Conservation (phyloP, 2,329 filamentous ascomycete genomes). For the Rutstroemia sp. region DNA sequence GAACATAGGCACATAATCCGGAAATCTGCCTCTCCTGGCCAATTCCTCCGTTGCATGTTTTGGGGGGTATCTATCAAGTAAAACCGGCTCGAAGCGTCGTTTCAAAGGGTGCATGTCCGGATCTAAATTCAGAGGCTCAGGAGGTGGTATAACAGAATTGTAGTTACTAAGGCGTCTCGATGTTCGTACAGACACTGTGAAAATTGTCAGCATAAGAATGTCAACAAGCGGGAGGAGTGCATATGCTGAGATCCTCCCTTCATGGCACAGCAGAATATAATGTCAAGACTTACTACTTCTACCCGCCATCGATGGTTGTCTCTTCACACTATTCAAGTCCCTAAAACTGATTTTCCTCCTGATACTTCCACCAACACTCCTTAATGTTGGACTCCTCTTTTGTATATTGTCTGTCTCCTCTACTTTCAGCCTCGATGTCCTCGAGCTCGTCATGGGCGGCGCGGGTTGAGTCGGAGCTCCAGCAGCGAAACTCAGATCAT, state of each 20-base stretch:
- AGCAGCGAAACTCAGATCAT: slow-evolving; percentile 83
- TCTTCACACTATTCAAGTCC: slow-evolving; percentile 92
- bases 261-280: background rate
- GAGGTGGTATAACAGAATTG: slow-evolving; percentile 92
- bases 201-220: slow-evolving; percentile 15
- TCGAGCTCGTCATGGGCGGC: slow-evolving; percentile 67
- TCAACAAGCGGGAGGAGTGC: too few relatives aligned
- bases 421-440: slow-evolving; percentile 72
- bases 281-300: slow-evolving; percentile 57
- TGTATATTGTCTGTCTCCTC: slow-evolving; percentile 50
- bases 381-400: slow-evolving; percentile 37
- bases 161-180: slow-evolving; percentile 91
- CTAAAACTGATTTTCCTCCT: slow-evolving; percentile 85
- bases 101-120: slow-evolving; percentile 95
- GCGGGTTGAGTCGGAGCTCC: slow-evolving; percentile 61
- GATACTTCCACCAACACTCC: slow-evolving; percentile 69
- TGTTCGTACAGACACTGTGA: slow-evolving; percentile 62
- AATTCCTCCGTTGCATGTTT: slow-evolving; percentile 75
- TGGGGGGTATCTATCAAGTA: slow-evolving; percentile 88
- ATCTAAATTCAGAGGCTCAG: slow-evolving; percentile 81
- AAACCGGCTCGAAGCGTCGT: slow-evolving; percentile 88
- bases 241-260: slow-evolving; percentile 5
- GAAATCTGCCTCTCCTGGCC: slow-evolving; percentile 75
- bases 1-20: slow-evolving; percentile 75
- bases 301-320: slow-evolving; percentile 63